These are phyloP conservation scores for Ustilago hordei DNA, from an alignment of 1,284 basidiomycete species.

Conservation along the genomic window DNA sequence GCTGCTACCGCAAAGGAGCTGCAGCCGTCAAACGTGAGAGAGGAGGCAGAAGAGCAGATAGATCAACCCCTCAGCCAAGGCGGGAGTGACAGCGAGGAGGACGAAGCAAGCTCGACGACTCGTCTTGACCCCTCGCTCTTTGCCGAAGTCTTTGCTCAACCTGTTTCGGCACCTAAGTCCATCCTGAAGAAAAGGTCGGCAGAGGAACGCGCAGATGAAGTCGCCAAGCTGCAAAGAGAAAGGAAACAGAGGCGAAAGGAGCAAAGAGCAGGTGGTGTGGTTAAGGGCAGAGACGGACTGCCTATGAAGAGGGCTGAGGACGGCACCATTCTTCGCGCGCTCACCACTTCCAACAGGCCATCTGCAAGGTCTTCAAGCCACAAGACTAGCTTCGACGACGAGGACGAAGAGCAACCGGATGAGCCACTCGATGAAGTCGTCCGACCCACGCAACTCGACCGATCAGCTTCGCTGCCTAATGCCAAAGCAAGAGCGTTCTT, in stretches of 20 bases:
- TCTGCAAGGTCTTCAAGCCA: conserved; percentile 7
- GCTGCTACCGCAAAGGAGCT: neutral
- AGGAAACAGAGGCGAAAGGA: conserved; percentile 27
- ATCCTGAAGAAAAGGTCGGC: conserved; percentile 49
- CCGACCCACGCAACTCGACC: conserved; percentile 42
- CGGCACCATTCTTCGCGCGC: conserved; percentile 54
- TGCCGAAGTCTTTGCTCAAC: conserved; percentile 51
- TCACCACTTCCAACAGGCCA: conserved; percentile 14
- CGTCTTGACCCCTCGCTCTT: conserved; percentile 62
- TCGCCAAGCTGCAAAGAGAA: conserved; percentile 22
- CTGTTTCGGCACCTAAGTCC: conserved; percentile 39
- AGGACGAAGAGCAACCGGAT: conserved; percentile 25
- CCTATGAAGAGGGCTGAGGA: conserved; percentile 53
- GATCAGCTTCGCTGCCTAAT: conserved; percentile 42
- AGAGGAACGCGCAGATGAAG: conserved; percentile 34
- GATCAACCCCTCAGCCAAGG: neutral
- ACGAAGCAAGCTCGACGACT: conserved; percentile 22
- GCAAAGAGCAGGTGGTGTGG: conserved; percentile 40
- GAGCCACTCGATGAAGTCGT: conserved; percentile 39
- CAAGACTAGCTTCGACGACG: conserved; percentile 49
- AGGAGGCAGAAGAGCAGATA: neutral
- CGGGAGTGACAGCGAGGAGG: conserved; percentile 15
- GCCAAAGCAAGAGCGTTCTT: conserved; percentile 54
- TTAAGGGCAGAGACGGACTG: conserved; percentile 57
- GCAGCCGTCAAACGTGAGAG: neutral